Percentiles rank a stretch among this genome's conserved stretches.
Conservation (phyloP, 768 basidiomycete genomes). For the Trametes cubensis region DNA sequence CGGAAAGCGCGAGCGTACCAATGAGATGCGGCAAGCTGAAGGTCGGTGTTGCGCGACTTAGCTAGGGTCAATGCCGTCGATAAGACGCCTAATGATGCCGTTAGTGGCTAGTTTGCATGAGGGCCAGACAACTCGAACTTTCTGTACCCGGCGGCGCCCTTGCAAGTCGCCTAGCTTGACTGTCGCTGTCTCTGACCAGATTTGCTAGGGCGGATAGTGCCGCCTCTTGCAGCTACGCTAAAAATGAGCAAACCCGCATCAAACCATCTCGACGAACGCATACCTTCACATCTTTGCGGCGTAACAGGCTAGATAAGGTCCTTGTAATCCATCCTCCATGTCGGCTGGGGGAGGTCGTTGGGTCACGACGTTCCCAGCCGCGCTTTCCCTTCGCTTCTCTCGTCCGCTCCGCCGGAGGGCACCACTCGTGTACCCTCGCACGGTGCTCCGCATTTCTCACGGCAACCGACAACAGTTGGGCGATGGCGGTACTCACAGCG, state of each 20-base stretch:
- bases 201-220: constrained; percentile 65
- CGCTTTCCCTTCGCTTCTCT: constrained; percentile 60
- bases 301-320: constrained; percentile 50
- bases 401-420: constrained; percentile 57
- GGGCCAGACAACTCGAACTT: constrained; percentile 28
- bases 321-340: constrained; percentile 65
- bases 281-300: constrained; percentile 59
- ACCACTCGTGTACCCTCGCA: constrained; percentile 58
- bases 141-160: constrained; percentile 48
- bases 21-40: constrained; percentile 70
- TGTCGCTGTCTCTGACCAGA: constrained; percentile 62
- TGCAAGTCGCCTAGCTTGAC: constrained; percentile 51
- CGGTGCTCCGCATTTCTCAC: constrained; percentile 56
- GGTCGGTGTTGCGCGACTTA: constrained; percentile 60
- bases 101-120: constrained; percentile 15
- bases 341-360: constrained; percentile 42
- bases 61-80: constrained; percentile 51
- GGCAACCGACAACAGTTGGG: constrained; percentile 58
- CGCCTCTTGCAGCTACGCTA: constrained; percentile 62
- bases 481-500: constrained; percentile 52
- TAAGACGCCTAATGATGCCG: constrained; percentile 39
- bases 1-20: constrained; percentile 47
- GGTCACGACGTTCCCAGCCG: constrained; percentile 72
- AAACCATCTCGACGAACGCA: neutral
- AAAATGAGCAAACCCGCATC: neutral